Evolutionary conservation across 495 filamentous ascomycete genomes (phyloP).

Genomic region (Hypoxylon rickii): DNA sequence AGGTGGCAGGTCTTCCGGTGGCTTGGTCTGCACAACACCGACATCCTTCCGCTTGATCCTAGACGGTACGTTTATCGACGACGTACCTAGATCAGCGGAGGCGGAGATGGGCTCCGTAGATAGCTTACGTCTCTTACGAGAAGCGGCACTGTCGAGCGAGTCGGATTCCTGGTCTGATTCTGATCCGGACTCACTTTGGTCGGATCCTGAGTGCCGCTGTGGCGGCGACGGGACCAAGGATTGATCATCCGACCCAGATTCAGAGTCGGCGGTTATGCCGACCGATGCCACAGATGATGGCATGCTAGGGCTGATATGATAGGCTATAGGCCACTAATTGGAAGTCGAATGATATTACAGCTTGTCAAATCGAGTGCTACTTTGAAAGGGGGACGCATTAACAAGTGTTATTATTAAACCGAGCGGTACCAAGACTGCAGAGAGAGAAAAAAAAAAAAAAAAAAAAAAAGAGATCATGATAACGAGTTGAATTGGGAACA

Average conservation of each 20-base stretch:
- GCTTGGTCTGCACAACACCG: constrained; percentile 16
- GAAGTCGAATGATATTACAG: too few species aligned
- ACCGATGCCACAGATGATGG: constrained; percentile 21
- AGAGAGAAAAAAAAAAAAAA: background rate
- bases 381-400: constrained; percentile 9
- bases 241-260: constrained; percentile 32
- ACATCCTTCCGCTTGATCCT: constrained; percentile 49
- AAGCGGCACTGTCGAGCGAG: constrained; percentile 49
- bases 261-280: constrained; percentile 27
- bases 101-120: constrained; percentile 35
- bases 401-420: background rate
- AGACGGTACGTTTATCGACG: constrained; percentile 50
- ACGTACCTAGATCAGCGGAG: constrained; percentile 14
- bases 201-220: background rate
- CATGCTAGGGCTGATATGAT: constrained; percentile 14
- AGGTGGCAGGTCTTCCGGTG: constrained; percentile 7
- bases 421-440: constrained; percentile 16
- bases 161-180: constrained; percentile 43
- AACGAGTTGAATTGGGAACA: constrained; percentile 14
- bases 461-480: constrained; percentile 16
- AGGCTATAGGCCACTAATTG: constrained; percentile 5
- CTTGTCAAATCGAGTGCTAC: too few species aligned
- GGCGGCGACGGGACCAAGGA: constrained; percentile 13
- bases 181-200: constrained; percentile 18
- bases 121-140: constrained; percentile 55